Evolutionary conservation across 73 alveolate species (phyloP).

Genomic region (Uronychia setigera): DNA sequence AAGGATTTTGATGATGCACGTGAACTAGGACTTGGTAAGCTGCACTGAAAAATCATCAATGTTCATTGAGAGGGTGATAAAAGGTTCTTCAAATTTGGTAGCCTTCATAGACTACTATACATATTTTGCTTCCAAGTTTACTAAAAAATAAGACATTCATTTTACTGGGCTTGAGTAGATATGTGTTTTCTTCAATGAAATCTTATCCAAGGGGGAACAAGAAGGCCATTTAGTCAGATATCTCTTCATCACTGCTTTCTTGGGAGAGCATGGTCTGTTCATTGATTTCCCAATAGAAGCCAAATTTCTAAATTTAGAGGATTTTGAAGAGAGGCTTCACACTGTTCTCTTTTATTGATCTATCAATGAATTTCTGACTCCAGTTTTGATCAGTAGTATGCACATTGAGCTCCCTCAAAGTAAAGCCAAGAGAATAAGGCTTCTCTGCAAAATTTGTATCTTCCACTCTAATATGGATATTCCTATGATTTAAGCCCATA

Average conservation of each 20-base stretch:
- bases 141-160: background rate
- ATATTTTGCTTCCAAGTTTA: conserved; percentile 5
- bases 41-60: conserved; percentile 56
- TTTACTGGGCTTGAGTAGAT: conserved; percentile 26
- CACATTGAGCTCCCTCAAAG: conserved; percentile 49
- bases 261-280: conserved; percentile 33
- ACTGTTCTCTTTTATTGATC: conserved; percentile 34
- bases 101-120: background rate
- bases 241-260: background rate
- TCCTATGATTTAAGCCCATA: background rate
- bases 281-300: conserved; percentile 55
- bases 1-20: conserved; percentile 22
- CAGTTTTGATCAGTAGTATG: conserved; percentile 53
- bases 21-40: conserved; percentile 47
- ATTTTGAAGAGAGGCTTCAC: conserved; percentile 58
- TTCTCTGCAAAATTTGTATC: conserved; percentile 16
- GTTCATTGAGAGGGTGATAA: conserved; percentile 25
- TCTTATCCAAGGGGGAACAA: conserved; percentile 14
- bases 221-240: background rate
- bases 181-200: conserved; percentile 17
- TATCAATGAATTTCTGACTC: conserved; percentile 43
- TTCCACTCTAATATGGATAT: conserved; percentile 59
- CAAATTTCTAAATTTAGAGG: conserved; percentile 37
- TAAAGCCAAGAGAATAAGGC: conserved; percentile 58
- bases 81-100: conserved; percentile 6